Conservation (phyloP, 2,329 filamentous ascomycete genomes). For the Zasmidium angulare region DNA sequence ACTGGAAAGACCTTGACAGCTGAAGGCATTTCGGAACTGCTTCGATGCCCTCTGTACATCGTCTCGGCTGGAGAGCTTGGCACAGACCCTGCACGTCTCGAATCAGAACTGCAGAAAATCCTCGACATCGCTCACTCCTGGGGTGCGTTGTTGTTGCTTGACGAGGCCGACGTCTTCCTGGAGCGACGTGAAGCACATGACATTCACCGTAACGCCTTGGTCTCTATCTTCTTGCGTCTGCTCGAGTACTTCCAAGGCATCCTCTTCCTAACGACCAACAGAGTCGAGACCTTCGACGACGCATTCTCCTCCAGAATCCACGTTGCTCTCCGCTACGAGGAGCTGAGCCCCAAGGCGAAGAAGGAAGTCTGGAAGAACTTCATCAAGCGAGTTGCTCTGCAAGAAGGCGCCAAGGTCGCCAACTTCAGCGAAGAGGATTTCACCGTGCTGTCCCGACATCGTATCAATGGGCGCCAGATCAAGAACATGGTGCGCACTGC, state of each 20-base stretch:
- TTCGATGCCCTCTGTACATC: slow-evolving; percentile 80
- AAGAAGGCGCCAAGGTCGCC: slow-evolving; percentile 62
- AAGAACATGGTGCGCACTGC: slow-evolving; percentile 85
- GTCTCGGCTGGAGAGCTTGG: slow-evolving; percentile 80
- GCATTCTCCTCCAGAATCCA: slow-evolving; percentile 88
- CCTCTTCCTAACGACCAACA: slow-evolving; percentile 84
- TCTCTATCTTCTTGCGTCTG: slow-evolving; percentile 81
- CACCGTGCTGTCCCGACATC: slow-evolving; percentile 64
- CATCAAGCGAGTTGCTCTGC: slow-evolving; percentile 67
- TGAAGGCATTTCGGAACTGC: slow-evolving; percentile 79
- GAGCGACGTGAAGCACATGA: slow-evolving; percentile 81
- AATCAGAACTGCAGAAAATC: slow-evolving; percentile 77
- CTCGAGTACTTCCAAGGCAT: slow-evolving; percentile 93
- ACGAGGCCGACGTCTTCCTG: slow-evolving; percentile 82
- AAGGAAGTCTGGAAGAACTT: slow-evolving; percentile 83
- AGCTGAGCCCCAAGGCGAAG: slow-evolving; percentile 70
- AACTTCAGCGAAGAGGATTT: slow-evolving; percentile 68
- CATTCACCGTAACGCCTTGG: slow-evolving; percentile 79
- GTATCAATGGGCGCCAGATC: slow-evolving; percentile 73
- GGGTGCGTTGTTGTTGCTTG: slow-evolving; percentile 80
- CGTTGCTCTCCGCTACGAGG: slow-evolving; percentile 77
- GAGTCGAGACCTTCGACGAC: slow-evolving; percentile 84
- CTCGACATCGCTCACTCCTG: slow-evolving; percentile 82
- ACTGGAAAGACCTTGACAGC: slow-evolving; percentile 88
- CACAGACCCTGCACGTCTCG: slow-evolving; percentile 71